Conservation (phyloP, 2,329 filamentous ascomycete genomes). For the Daldinia eschscholtzii region DNA sequence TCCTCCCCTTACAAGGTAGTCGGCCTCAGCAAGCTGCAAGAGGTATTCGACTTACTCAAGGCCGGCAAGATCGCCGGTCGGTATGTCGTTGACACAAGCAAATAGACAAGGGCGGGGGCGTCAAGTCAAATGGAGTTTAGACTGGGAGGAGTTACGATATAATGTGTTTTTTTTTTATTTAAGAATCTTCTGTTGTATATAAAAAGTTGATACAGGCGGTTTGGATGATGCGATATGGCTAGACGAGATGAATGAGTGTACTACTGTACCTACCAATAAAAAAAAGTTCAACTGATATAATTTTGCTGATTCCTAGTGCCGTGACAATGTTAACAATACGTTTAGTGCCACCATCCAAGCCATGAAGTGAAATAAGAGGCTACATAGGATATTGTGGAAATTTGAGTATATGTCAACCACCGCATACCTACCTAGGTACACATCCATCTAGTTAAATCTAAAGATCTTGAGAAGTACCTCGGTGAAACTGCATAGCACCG, state of each 20-base stretch:
- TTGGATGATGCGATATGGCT: constrained; percentile 13
- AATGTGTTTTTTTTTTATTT: constrained; percentile 19
- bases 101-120: constrained; percentile 55
- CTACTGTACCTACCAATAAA: constrained; percentile 11
- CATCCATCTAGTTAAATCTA: background rate
- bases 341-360: background rate
- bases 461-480: background rate
- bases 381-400: background rate
- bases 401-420: background rate
- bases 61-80: constrained; percentile 80
- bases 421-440: background rate
- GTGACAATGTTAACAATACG: background rate
- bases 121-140: constrained; percentile 9
- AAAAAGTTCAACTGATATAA: background rate
- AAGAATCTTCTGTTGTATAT: background rate
- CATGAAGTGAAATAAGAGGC: background rate
- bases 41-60: constrained; percentile 82
- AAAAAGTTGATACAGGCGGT: constrained; percentile 11
- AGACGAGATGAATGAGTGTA: constrained; percentile 21
- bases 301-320: background rate
- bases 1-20: constrained; percentile 88
- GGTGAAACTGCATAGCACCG: constrained; percentile 2
- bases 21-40: constrained; percentile 81
- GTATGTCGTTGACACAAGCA: constrained; percentile 81
- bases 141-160: constrained; percentile 25